Conservation (phyloP, 257 asterid species). For the Nicotiana sylvestris region DNA sequence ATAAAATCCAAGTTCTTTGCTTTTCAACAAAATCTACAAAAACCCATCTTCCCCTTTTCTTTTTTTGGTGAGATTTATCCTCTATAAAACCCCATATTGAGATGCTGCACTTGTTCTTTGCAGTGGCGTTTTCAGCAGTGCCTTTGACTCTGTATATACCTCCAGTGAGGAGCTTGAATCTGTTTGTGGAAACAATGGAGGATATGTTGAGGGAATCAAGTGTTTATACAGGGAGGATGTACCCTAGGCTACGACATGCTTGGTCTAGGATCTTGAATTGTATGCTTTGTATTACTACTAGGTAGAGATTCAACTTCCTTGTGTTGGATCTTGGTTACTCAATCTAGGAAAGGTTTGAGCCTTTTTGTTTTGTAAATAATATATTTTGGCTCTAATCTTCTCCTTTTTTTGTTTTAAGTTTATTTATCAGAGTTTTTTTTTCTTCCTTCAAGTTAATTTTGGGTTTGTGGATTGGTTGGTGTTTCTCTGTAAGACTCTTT, state of each 20-base stretch:
- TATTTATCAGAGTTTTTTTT: neutral
- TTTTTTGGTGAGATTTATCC: neutral
- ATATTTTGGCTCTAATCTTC: neutral
- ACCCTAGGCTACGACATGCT: conserved; percentile 63
- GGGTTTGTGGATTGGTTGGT: neutral
- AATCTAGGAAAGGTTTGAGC: neutral
- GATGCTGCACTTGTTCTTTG: conserved; percentile 67
- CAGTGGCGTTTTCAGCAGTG: conserved; percentile 81
- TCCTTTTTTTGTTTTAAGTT: neutral
- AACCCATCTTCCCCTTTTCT: neutral
- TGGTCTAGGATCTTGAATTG: conserved; percentile 66
- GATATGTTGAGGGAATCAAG: conserved; percentile 65
- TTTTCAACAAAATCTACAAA: neutral
- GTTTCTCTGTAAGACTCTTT: neutral
- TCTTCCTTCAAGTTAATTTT: neutral
- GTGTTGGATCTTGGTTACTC: too few relatives aligned
- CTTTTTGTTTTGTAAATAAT: neutral
- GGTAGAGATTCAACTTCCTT: conserved; percentile 15
- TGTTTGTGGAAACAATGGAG: conserved; percentile 63
- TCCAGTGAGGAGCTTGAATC: conserved; percentile 74
- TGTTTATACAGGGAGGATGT: conserved; percentile 43
- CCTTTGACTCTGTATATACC: conserved; percentile 83
- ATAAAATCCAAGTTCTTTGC: neutral
- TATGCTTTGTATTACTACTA: conserved; percentile 33
- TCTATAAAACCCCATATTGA: neutral